Percentiles rank a stretch among this genome's conserved stretches.
Evolutionary conservation across 2,329 filamentous ascomycete species (phyloP).

Genomic region (Arthrobotrys iridis): DNA sequence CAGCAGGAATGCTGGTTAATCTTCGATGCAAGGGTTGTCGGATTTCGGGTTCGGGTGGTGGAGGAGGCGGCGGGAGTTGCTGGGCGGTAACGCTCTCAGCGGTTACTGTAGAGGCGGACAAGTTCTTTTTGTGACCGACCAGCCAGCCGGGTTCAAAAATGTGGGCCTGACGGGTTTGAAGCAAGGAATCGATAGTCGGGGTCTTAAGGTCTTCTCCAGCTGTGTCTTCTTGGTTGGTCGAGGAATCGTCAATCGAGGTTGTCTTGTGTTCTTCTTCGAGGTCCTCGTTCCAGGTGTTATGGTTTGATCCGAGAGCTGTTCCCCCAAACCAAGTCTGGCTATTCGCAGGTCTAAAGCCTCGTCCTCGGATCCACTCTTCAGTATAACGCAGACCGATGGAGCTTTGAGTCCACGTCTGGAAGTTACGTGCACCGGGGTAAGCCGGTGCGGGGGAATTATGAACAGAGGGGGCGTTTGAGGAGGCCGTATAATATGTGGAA

Average conservation of each 20-base stretch:
- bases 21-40: slow-evolving; percentile 24
- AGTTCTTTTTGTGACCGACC: slow-evolving; percentile 42
- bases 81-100: slow-evolving; percentile 44
- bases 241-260: slow-evolving; percentile 36
- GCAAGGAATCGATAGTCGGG: slow-evolving; percentile 40
- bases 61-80: slow-evolving; percentile 3
- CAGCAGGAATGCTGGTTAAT: slow-evolving; percentile 43
- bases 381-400: slow-evolving; percentile 41
- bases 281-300: slow-evolving; percentile 26
- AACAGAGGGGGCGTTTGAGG: slow-evolving; percentile 49
- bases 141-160: slow-evolving; percentile 52
- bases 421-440: slow-evolving; percentile 19
- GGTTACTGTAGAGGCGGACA: slow-evolving; percentile 49
- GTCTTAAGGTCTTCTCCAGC: slow-evolving; percentile 46
- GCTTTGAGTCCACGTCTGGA: slow-evolving; percentile 47
- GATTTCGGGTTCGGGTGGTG: slow-evolving; percentile 14
- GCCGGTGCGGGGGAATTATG: slow-evolving; percentile 39
- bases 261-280: slow-evolving; percentile 33
- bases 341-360: slow-evolving; percentile 50
- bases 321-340: slow-evolving; percentile 53
- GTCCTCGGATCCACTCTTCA: slow-evolving; percentile 53
- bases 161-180: slow-evolving; percentile 30
- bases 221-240: slow-evolving; percentile 21
- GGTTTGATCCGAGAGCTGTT: slow-evolving; percentile 33
- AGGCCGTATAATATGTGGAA: slow-evolving; percentile 52